Evolutionary conservation across 2,329 filamentous ascomycete genomes (phyloP), one percentile per base, ranked within the genome.

Genomic region (Pseudogymnoascus sp.): DNA sequence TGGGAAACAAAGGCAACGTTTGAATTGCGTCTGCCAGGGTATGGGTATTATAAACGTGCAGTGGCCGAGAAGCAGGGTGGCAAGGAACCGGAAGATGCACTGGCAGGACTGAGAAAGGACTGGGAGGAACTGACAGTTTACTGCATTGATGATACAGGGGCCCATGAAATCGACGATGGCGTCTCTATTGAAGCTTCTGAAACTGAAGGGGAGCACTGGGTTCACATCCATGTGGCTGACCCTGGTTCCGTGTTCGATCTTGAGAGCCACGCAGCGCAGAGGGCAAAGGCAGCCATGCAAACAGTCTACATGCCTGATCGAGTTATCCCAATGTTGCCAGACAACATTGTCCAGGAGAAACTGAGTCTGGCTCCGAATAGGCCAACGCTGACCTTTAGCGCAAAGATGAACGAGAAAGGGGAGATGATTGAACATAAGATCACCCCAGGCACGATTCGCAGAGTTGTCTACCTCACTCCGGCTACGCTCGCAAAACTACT

Each of bases 201-300:
- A 3, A 75, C 65, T 65, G 64, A 78, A 18, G 70, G 78, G 58
- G 78, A 88, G 65, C 84, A 82, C 68, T 94, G 90, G 90, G 76
- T 93, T 30, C 89, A 91, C 68, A 74, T 91, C 32, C 90, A 94
- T 70, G 81, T 89, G 41, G 90, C 90, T 12, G 90, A 94, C 68
- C 89, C 89, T 7, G 87, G 87, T 2, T 89, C 90, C 4, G 82
- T 83, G 62, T 83, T 94, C 64, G 67, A 75, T 18, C 81, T 83
- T 16, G 76, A 82, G 20, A 83, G 84, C 37, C 74, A 77, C 7
- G 72, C 90, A 6, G 80, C 81, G 34, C 77, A 81, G 63, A 82
- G 83, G 67, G 84, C 89, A 50, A 79, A 85, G 62, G 76, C 84
- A 63, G 77, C 85, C 32, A 77, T 80, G 1, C 75, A 83, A 66